Base-by-base conservation (phyloP, 2,329 filamentous ascomycete species). In the Neurospora sp. region DNA sequence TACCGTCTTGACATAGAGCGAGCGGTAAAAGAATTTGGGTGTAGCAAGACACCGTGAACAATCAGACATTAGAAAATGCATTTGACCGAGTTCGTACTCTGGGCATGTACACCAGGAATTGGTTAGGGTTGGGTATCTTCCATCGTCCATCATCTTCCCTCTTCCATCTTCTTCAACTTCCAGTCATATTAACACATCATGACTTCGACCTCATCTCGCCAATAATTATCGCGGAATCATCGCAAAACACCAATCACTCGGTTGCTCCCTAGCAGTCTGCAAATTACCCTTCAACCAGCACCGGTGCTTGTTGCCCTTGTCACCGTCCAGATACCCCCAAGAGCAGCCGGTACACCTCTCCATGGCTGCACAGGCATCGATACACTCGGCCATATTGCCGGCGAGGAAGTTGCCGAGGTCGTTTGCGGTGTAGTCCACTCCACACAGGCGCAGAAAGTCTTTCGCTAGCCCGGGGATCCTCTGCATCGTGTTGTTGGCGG, bases 401-500 rank as follows among this genome's bases (percentile, higher is more conserved):
- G 80, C 80, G 19, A 72, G 75, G 11, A 80, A 75, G 38, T 79
- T 69, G 4, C 70, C 66, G 3, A 78, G 68, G 62, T 78, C 77
- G 17, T 74, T 74, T 43, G 81, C 80, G 71, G 76, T 79, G 74
- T 82, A 84, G 75, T 85, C 83, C 69, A 84, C 74, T 38, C 82
- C 83, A 74, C 83, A 85, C 19, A 82, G 68, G 7, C 81, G 82
- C 28, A 81, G 73, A 76, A 85, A 85, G 9, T 71, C 75, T 71
- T 80, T 81, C 8, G 78, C 74, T 3, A 81, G 81, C 9, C 79
- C 78, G 0, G 81, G 79, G 1, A 83, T 81, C 33, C 76, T 68
- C 73, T 82, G 84, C n/a, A 78, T 73, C 1, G 83, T 84, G 68
- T 81, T 80, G 74, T 84, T 84, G 15, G 80, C 78, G 1, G 77